Evolutionary conservation across 129 eudicot genomes (phyloP).

Genomic region (sunflower (Helianthus annuus)): DNA sequence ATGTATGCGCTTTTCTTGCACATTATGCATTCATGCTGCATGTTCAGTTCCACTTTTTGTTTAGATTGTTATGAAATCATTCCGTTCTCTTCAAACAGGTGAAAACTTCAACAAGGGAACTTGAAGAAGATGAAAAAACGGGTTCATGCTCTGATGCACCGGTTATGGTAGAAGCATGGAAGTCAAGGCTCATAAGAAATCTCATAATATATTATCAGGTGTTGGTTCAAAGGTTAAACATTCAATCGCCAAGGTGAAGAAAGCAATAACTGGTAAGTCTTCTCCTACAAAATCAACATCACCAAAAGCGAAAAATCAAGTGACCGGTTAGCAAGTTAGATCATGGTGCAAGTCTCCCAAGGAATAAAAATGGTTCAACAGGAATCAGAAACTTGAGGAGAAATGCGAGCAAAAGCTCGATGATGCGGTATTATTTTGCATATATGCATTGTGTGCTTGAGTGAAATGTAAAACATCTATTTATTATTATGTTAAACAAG

Average conservation of each 20-base stretch:
- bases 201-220: slow-evolving; percentile 71
- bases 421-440: slow-evolving; percentile 17
- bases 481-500: slow-evolving; percentile 9
- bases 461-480: slow-evolving; percentile 27
- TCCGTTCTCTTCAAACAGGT: slow-evolving; percentile 29
- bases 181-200: slow-evolving; percentile 59
- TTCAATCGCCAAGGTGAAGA: slow-evolving; percentile 78
- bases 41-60: background rate
- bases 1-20: slow-evolving; percentile 38
- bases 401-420: slow-evolving; percentile 9
- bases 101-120: slow-evolving; percentile 21
- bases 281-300: slow-evolving; percentile 59
- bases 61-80: background rate
- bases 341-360: background rate
- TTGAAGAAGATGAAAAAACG: slow-evolving; percentile 32
- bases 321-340: slow-evolving; percentile 19
- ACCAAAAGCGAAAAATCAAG: slow-evolving; percentile 38
- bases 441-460: slow-evolving; percentile 25
- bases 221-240: slow-evolving; percentile 86
- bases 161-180: slow-evolving; percentile 62
- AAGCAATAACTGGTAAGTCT: slow-evolving; percentile 70
- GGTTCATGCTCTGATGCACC: slow-evolving; percentile 48
- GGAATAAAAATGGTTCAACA: slow-evolving; percentile 11
- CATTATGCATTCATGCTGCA: no score
- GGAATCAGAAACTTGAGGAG: slow-evolving; percentile 5